Conservation (phyloP, 495 filamentous ascomycete genomes). For the Aspergillus baeticus region DNA sequence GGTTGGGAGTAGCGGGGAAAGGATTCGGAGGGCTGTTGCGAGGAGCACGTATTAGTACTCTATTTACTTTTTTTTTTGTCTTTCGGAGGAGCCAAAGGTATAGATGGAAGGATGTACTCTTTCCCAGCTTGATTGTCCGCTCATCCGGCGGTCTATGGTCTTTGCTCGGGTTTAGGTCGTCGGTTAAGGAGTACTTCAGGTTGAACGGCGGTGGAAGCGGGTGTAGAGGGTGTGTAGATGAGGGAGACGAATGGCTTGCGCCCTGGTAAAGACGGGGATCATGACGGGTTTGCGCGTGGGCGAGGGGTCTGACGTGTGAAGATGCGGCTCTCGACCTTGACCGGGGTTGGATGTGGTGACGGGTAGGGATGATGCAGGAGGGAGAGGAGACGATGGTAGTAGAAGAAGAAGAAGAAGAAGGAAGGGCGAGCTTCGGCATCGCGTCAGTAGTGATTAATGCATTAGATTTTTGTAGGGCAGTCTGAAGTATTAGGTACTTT, state of each 20-base stretch:
- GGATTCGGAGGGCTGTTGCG: constrained; percentile 66
- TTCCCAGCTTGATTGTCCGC: constrained; percentile 84
- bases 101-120: constrained; percentile 56
- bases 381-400: constrained; percentile 4
- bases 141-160: constrained; percentile 63
- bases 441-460: constrained; percentile 12
- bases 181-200: constrained; percentile 9
- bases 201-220: constrained; percentile 9
- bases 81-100: background rate
- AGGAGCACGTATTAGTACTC: no score
- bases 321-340: constrained; percentile 17
- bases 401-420: constrained; percentile 5
- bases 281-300: constrained; percentile 26
- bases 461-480: background rate
- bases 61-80: background rate
- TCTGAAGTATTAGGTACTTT: background rate
- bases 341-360: background rate
- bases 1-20: constrained; percentile 83
- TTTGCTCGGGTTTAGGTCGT: constrained; percentile 19
- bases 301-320: constrained; percentile 25
- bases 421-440: constrained; percentile 37
- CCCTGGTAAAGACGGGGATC: constrained; percentile 32
- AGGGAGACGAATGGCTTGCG: constrained; percentile 21
- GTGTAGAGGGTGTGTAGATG: background rate
- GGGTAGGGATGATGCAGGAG: constrained; percentile 6